phyloP scores from a whole-genome alignment of 1,139 yeast species.

The Lipomyces yarrowii region DNA sequence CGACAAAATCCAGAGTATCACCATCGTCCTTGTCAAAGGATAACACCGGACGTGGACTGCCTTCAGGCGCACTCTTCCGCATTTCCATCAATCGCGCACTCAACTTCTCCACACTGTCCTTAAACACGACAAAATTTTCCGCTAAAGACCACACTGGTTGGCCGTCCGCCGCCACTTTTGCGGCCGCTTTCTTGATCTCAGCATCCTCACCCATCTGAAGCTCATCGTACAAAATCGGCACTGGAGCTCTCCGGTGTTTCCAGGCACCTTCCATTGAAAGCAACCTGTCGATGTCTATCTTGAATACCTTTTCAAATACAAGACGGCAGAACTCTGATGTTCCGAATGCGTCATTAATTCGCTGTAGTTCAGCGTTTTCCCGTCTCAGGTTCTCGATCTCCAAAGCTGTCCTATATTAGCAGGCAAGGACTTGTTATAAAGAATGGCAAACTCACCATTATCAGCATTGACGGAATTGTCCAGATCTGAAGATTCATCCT shows the following conservation, averaged over 20 bases:
- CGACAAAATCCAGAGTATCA: conserved; percentile 86
- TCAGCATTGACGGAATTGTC: conserved; percentile 39
- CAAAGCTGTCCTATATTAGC: conserved; percentile 28
- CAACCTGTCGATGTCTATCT: conserved; percentile 73
- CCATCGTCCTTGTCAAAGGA: conserved; percentile 94
- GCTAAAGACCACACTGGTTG: conserved; percentile 65
- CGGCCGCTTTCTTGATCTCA: conserved; percentile 27
- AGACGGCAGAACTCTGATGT: conserved; percentile 45
- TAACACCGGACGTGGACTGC: conserved; percentile 39
- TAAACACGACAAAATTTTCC: conserved; percentile 67
- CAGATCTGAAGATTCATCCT: conserved; percentile 41
- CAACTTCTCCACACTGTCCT: conserved; percentile 47
- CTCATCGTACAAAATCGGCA: conserved; percentile 52
- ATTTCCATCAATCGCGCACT: conserved; percentile 54
- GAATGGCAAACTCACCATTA: conserved; percentile 43
- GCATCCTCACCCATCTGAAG: conserved; percentile 35
- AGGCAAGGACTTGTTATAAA: not conserved
- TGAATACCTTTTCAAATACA: conserved; percentile 54
- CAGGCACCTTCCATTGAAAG: conserved; percentile 74
- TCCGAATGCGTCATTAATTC: conserved; percentile 53
- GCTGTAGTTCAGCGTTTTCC: conserved; percentile 77
- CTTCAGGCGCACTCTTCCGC: conserved; percentile 39
- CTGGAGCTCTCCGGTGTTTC: conserved; percentile 71
- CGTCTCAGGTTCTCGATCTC: conserved; percentile 69
- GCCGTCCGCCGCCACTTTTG: conserved; percentile 50